Evolutionary conservation across 75 land plant genomes (phyloP).

Genomic region (Picea glauca): DNA sequence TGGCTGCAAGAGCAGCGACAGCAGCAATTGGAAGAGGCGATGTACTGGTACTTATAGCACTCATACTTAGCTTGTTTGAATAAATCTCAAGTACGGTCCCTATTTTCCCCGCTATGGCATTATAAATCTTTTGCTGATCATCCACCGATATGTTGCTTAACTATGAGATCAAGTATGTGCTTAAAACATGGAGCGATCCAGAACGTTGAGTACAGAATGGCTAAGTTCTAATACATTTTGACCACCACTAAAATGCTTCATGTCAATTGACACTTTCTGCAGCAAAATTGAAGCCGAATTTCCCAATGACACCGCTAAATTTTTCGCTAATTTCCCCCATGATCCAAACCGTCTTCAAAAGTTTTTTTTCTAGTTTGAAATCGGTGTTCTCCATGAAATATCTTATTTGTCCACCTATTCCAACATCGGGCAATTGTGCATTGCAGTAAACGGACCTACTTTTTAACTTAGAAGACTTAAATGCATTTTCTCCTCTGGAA

Average conservation of each 20-base stretch:
- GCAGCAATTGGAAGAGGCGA: not conserved
- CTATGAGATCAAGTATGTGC: not conserved
- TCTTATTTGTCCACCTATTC: no score
- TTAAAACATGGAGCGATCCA: not conserved
- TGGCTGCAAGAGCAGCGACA: not conserved
- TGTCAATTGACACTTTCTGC: not conserved
- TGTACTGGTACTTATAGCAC: no score
- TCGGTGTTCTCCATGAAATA: no score
- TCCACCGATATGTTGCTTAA: not conserved
- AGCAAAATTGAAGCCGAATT: slow-evolving; percentile 3
- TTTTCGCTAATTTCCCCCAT: no score
- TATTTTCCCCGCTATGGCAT: not conserved
- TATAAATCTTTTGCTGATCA: not conserved
- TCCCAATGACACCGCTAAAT: no score
- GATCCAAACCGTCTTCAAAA: no score
- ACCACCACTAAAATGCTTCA: not conserved
- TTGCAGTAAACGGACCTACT: no score
- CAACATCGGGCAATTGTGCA: no score
- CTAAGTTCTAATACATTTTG: not conserved
- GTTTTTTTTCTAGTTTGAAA: no score
- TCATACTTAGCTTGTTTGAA: not conserved
- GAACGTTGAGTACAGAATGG: not conserved
- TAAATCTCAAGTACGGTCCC: not conserved
- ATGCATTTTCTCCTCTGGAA: no score
- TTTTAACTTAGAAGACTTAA: no score